A percentile compares a stretch with the other conserved stretches of the same genome.
Evolutionary conservation across 768 basidiomycete genomes (phyloP).

Genomic region (Daedaleopsis nitida): DNA sequence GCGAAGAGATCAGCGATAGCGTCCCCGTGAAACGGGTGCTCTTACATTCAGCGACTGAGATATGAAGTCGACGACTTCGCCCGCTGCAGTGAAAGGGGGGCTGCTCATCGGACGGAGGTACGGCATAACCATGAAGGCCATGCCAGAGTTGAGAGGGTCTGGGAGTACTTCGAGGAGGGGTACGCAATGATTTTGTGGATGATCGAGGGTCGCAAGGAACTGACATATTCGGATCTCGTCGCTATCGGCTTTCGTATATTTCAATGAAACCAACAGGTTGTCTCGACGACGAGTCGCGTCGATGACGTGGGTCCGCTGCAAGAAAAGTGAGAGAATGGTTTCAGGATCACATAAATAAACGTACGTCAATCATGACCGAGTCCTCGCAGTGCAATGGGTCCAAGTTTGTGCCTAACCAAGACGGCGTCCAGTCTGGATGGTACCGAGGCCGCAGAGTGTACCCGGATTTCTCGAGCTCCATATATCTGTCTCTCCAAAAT

Average conservation of each 20-base stretch:
- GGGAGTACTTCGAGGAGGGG: slow-evolving; percentile 22
- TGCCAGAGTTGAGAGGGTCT: slow-evolving; percentile 14
- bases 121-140: slow-evolving; percentile 24
- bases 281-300: slow-evolving; percentile 16
- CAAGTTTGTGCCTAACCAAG: slow-evolving; percentile 19
- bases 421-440: slow-evolving; percentile 20
- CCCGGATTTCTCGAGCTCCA: slow-evolving; percentile 11
- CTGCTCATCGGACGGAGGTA: slow-evolving; percentile 4
- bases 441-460: slow-evolving; percentile 25
- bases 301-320: slow-evolving; percentile 12
- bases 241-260: background rate
- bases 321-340: background rate
- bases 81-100: background rate
- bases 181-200: slow-evolving; percentile 27
- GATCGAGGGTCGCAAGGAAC: slow-evolving; percentile 4
- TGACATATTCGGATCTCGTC: slow-evolving; percentile 17
- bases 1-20: background rate
- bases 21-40: background rate
- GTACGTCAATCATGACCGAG: slow-evolving; percentile 7
- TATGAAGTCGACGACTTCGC: background rate
- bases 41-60: background rate
- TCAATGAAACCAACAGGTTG: slow-evolving; percentile 14
- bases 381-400: slow-evolving; percentile 19
- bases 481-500: slow-evolving; percentile 17
- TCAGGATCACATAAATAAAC: background rate